Conservation (phyloP, 169 alveolate species). For the Plasmodium knowlesi region DNA sequence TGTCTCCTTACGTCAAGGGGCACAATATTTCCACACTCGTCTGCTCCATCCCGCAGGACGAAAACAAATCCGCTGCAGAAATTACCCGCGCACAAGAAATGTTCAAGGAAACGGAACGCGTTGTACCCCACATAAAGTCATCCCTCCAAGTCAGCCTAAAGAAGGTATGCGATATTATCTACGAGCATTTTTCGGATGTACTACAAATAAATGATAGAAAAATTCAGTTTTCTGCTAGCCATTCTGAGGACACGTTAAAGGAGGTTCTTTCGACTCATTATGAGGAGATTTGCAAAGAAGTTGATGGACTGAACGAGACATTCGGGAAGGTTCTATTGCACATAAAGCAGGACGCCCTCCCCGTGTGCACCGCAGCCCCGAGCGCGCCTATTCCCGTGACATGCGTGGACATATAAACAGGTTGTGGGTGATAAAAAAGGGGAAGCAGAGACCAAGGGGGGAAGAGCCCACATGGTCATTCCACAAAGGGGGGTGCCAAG, state of each 20-base stretch:
- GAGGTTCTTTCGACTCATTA: neutral
- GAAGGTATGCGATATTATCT: slow-evolving; percentile 3
- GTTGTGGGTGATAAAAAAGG: neutral
- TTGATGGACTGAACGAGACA: slow-evolving; percentile 21
- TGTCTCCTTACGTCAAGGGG: too few species aligned
- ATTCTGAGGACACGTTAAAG: slow-evolving; percentile 36
- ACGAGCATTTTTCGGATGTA: slow-evolving; percentile 7
- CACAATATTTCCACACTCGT: neutral
- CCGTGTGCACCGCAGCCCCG: neutral
- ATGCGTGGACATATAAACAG: slow-evolving; percentile 23
- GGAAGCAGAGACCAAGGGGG: neutral
- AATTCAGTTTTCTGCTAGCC: neutral
- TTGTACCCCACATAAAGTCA: slow-evolving; percentile 32
- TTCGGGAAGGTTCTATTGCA: slow-evolving; percentile 25
- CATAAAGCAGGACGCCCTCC: slow-evolving; percentile 21
- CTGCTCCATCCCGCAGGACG: neutral
- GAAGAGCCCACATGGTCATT: neutral
- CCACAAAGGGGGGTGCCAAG: neutral
- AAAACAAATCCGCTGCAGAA: neutral
- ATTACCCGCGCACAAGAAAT: slow-evolving; percentile 31
- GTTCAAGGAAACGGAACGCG: slow-evolving; percentile 42
- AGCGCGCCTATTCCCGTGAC: neutral
- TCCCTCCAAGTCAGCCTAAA: slow-evolving; percentile 24
- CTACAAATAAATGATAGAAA: slow-evolving; percentile 12
- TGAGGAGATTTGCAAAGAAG: slow-evolving; percentile 54